A percentile compares a stretch with the other conserved stretches of the same genome.
phyloP scores from a whole-genome alignment of 2,329 filamentous ascomycete genomes.

The Leptoxyphium fumago region DNA sequence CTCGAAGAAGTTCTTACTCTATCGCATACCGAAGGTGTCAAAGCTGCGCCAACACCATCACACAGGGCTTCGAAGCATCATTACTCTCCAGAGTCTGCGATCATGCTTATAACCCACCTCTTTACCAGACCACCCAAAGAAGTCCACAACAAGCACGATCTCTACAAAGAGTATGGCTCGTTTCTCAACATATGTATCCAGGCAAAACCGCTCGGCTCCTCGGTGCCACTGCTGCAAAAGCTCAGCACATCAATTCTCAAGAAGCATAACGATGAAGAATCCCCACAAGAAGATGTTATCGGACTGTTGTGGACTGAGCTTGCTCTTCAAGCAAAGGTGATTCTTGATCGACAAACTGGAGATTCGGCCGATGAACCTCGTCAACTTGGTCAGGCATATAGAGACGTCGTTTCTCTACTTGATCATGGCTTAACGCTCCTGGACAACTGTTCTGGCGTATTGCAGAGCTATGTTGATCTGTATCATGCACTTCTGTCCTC shows the following conservation, averaged over 20 bases:
- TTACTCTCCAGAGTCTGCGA: conserved; percentile 40
- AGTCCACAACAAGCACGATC: not conserved
- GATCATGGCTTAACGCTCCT: not conserved
- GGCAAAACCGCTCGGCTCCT: too few relatives aligned
- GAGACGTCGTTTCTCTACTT: not conserved
- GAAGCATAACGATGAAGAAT: too few relatives aligned
- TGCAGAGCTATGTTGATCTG: conserved; percentile 12
- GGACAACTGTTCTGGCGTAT: not conserved
- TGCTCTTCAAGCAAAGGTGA: too few relatives aligned
- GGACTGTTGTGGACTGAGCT: too few relatives aligned
- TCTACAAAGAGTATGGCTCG: not conserved
- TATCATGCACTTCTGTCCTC: conserved; percentile 27
- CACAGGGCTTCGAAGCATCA: conserved; percentile 40
- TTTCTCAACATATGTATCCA: not conserved
- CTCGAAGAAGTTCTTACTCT: conserved; percentile 34
- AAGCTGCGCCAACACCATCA: conserved; percentile 52
- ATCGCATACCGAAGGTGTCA: conserved; percentile 45
- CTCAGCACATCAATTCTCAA: too few relatives aligned
- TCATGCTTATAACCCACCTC: conserved; percentile 41
- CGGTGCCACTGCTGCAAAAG: too few relatives aligned
- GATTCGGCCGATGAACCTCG: not conserved
- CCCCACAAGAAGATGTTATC: too few relatives aligned
- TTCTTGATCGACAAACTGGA: not conserved
- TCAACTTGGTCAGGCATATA: not conserved
- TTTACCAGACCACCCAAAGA: not conserved